phyloP scores from a whole-genome alignment of 2,329 filamentous ascomycete species.

The Pseudocercospora musae region DNA sequence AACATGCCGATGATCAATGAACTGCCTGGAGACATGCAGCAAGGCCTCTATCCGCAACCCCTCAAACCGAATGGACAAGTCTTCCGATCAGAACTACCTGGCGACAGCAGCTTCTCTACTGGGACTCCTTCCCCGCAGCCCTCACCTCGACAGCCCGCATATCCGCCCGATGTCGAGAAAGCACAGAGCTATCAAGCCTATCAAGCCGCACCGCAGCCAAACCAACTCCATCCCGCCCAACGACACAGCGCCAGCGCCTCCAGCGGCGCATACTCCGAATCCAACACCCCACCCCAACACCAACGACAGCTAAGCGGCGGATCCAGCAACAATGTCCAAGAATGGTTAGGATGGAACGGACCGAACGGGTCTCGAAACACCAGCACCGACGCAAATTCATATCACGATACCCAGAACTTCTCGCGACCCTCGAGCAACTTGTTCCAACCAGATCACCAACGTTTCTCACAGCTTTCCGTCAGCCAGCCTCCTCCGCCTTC shows the following conservation, averaged over 20 bases:
- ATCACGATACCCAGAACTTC: slow-evolving; percentile 1
- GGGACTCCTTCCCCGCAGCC: slow-evolving; percentile 18
- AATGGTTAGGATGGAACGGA: slow-evolving; percentile 14
- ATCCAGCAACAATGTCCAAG: slow-evolving; percentile 10
- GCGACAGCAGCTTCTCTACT: slow-evolving; percentile 22
- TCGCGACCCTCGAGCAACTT: slow-evolving; percentile 15
- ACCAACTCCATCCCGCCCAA: slow-evolving; percentile 12
- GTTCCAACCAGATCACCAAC: slow-evolving; percentile 24
- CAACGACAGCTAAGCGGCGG: slow-evolving; percentile 6
- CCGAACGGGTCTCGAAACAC: not conserved
- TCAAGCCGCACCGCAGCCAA: slow-evolving; percentile 10
- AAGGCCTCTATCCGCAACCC: slow-evolving; percentile 23
- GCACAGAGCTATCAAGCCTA: slow-evolving; percentile 19
- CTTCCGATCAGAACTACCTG: slow-evolving; percentile 31
- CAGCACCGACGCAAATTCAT: not conserved
- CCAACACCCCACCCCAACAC: slow-evolving; percentile 11
- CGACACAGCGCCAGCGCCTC: slow-evolving; percentile 1
- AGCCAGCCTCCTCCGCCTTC: slow-evolving; percentile 10
- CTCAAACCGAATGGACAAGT: slow-evolving; percentile 21
- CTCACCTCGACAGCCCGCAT: slow-evolving; percentile 13
- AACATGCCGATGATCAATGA: slow-evolving; percentile 38
- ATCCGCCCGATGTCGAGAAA: slow-evolving; percentile 13
- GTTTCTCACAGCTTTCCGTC: slow-evolving; percentile 19
- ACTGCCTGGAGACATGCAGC: slow-evolving; percentile 40
- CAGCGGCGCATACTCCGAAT: slow-evolving; percentile 10